Conservation (phyloP, 441 rosid genomes). For the Bruguiera hainesii region DNA sequence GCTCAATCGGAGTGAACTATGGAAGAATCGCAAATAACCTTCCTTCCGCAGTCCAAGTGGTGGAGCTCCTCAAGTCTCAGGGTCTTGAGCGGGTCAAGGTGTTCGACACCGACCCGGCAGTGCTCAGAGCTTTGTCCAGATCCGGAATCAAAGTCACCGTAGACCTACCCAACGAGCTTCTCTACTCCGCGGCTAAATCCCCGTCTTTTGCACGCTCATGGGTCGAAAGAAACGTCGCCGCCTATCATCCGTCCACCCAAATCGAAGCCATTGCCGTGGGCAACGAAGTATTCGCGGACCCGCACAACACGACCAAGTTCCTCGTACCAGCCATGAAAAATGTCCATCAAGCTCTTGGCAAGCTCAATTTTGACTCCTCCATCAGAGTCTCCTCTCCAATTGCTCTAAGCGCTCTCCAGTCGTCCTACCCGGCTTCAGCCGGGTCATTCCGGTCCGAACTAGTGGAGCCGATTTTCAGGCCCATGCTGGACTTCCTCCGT, state of each 20-base stretch:
- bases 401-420: conserved; percentile 66
- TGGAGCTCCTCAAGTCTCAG: conserved; percentile 63
- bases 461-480: conserved; percentile 56
- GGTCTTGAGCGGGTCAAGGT: conserved; percentile 65
- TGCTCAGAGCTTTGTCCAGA: conserved; percentile 66
- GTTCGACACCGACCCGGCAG: conserved; percentile 69
- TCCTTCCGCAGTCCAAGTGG: conserved; percentile 66
- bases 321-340: conserved; percentile 78
- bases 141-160: conserved; percentile 70
- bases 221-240: conserved; percentile 57
- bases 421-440: conserved; percentile 81
- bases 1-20: conserved; percentile 81
- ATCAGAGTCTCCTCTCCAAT: conserved; percentile 82
- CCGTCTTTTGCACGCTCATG: conserved; percentile 48
- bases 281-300: conserved; percentile 76
- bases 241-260: conserved; percentile 58
- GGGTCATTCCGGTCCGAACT: conserved; percentile 77
- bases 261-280: conserved; percentile 89
- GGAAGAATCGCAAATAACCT: conserved; percentile 74
- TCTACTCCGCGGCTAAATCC: conserved; percentile 46
- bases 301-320: conserved; percentile 57
- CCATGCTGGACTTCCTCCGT: conserved; percentile 73
- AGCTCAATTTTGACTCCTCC: conserved; percentile 45
- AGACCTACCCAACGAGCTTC: conserved; percentile 63
- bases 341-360: conserved; percentile 55